Base-by-base conservation (phyloP, 2,329 filamentous ascomycete species). In the Fusarium compactum region DNA sequence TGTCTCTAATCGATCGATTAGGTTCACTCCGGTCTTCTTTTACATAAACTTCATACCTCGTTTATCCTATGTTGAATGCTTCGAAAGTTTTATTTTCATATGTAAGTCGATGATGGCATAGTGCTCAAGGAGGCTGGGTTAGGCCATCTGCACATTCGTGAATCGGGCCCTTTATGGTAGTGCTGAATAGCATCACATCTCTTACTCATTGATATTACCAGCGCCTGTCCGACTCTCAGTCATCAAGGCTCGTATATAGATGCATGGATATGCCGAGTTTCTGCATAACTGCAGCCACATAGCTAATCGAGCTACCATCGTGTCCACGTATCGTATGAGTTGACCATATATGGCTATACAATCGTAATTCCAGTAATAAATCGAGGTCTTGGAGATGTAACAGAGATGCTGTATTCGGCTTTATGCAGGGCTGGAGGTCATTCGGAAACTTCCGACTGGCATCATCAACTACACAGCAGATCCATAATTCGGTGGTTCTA, bases 131-230 rank as follows among this genome's bases (percentile, higher is more conserved):
- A 45, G 43, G 15, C 43, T 25, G 15, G 9, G 24, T 18, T 18
- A 2, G 15, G 2, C 14, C 9, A 16, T 24, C 14, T 14, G 4
- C 0, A 16, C 6, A 12, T 14, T 32, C 24, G 12, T 3, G 2
- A 34, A n/a, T 18, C 15, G 11, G 12, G 30, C 22, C 11, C 22
- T 14, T 24, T n/a, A 14, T 50, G 20, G 14, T n/a, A 24, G 47
- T 34, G 16, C 24, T n/a, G 20, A 51, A 24, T 4, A 38, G 0
- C 9, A 38, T 38, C 34, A 25, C 30, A 34, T 51, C 3, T 32
- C 14, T 25, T 25, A 18, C 4, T 27, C 32, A 9, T 16, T 34
- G 20, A 12, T 11, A 18, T 12, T n/a, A n/a, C n/a, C n/a, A n/a
- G n/a, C n/a, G n/a, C n/a, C n/a, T n/a, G n/a, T n/a, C n/a, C n/a